Base-by-base conservation (phyloP, 192 early-diverging fungal species). In the Umbelopsis isabellina region DNA sequence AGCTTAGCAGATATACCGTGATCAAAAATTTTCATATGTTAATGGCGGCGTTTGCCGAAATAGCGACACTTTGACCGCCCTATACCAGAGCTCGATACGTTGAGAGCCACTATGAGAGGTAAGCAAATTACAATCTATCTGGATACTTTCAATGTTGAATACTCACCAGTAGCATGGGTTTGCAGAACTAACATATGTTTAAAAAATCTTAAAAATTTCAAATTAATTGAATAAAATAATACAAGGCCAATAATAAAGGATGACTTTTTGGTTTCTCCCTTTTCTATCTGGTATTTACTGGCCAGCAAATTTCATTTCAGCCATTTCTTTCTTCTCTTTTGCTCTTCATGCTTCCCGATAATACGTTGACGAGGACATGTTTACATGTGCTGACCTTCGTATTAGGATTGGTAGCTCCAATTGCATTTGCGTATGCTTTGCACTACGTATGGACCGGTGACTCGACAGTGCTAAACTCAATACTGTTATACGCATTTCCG, bases 71-170 rank as follows among this genome's bases (percentile, higher is more conserved):
- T 94, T 81, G 90, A 94, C 55, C 77, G 92, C 55, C 83, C 90
- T 33, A 94, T 94, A 76, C 91, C 91, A 27, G 92, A 94, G 70
- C 72, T 94, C n/a, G 91, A 93, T 51, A 73, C 75, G 16, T 68
- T 86, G 48, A 74, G 84, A 13, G 82, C 83, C 30, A 81, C 76
- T 45, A 73, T 86, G 64, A 78, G 82, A 82, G 84, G 84, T 82
- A 73, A 70, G 55, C 21, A 25, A 37, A 21, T 52, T 41, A 2
- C 41, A 64, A 22, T 41, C 8, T 41, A 37, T 53, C 20, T 50
- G 33, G 23, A 48, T 20, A 20, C 30, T 23, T 27, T 49, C 50
- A 51, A 61, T 64, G 46, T 18, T 44, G 25, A 27, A n/a, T 27
- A 50, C 65, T 65, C 44, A 41, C 37, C 37, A 41, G 37, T 41